A percentile compares a stretch with the other conserved stretches of the same genome.
These are phyloP conservation scores for Crinitomyces ghanaensis DNA, from an alignment of 805 yeast species.

Conservation along the genomic window DNA sequence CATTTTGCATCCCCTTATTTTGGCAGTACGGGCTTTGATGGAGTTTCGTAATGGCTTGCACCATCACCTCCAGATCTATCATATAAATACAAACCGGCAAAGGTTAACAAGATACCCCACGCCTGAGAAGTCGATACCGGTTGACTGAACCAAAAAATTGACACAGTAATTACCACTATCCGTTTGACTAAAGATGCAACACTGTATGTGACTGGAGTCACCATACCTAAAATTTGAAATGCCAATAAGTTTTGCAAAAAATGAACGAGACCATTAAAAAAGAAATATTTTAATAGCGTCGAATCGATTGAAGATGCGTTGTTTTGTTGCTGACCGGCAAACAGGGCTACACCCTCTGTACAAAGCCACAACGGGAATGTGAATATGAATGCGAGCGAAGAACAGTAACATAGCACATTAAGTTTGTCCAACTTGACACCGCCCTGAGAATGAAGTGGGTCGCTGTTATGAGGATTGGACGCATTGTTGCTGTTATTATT, in stretches of 20 bases:
- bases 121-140: constrained; percentile 27
- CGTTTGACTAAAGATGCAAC: constrained; percentile 83
- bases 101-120: constrained; percentile 32
- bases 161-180: constrained; percentile 68
- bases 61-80: constrained; percentile 31
- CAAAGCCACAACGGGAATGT: constrained; percentile 65
- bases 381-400: constrained; percentile 55
- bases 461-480: constrained; percentile 1
- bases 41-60: constrained; percentile 11
- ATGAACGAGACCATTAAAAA: constrained; percentile 64
- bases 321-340: background rate
- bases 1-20: constrained; percentile 11
- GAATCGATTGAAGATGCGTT: background rate
- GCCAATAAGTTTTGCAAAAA: constrained; percentile 72
- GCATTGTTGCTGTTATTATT: constrained; percentile 13
- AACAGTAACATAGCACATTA: constrained; percentile 70
- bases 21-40: constrained; percentile 10
- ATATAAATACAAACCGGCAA: constrained; percentile 30
- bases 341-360: constrained; percentile 37
- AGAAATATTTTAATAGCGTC: constrained; percentile 31
- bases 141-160: constrained; percentile 55
- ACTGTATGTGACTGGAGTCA: constrained; percentile 77
- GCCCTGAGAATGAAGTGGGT: no score
- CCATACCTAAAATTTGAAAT: constrained; percentile 65
- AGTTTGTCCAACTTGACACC: constrained; percentile 56